Evolutionary conservation across 257 asterid genomes (phyloP).

Genomic region (Primulina tabacum): DNA sequence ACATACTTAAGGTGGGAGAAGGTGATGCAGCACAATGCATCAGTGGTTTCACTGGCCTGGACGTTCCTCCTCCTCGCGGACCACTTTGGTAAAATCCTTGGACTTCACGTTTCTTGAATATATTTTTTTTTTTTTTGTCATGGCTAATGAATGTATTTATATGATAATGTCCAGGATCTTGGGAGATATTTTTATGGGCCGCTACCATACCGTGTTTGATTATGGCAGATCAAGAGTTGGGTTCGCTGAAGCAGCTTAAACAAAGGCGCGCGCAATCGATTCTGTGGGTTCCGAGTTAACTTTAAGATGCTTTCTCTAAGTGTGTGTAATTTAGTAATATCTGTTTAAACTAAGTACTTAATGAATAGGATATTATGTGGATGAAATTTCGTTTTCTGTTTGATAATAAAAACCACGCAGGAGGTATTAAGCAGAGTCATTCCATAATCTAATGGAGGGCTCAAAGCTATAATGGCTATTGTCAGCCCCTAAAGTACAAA

Average conservation of each 20-base stretch:
- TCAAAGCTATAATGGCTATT: too few species aligned
- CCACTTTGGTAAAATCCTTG: conserved; percentile 75
- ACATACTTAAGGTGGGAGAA: conserved; percentile 87
- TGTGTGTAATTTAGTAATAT: background rate
- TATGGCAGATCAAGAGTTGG: conserved; percentile 72
- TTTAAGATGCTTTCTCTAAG: background rate
- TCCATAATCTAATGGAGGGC: too few species aligned
- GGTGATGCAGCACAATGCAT: conserved; percentile 85
- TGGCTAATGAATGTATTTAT: background rate
- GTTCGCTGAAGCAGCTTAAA: conserved; percentile 91
- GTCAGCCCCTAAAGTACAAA: too few species aligned
- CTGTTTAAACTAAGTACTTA: too few species aligned
- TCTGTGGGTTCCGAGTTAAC: background rate
- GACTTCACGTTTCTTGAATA: too few species aligned
- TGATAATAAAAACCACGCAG: too few species aligned
- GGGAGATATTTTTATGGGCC: conserved; percentile 97
- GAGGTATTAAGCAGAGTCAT: too few species aligned
- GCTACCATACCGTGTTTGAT: conserved; percentile 89
- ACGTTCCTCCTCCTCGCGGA: conserved; percentile 95
- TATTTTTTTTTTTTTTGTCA: too few species aligned
- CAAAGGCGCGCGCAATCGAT: too few species aligned
- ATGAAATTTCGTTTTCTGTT: too few species aligned
- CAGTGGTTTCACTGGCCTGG: conserved; percentile 86
- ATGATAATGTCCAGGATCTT: conserved; percentile 57
- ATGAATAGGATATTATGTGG: too few species aligned